Evolutionary conservation across 192 early-diverging fungal genomes (phyloP), one percentile per base, ranked within the genome.

Genomic region (Backusella parvicylindrica): DNA sequence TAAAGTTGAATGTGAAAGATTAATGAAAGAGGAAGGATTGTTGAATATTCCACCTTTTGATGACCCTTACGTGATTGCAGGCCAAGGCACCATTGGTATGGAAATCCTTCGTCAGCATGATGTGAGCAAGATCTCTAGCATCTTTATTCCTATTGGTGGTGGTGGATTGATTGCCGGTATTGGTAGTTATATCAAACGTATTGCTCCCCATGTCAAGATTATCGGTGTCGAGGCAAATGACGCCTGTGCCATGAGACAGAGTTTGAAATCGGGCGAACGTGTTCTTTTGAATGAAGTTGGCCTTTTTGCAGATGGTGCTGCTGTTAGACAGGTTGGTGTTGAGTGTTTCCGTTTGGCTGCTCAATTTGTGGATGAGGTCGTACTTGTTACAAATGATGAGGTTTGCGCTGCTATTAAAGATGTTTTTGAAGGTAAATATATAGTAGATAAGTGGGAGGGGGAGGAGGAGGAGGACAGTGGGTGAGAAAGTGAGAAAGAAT

Each of bases 51-150:
- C 96, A 16, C 97, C 98, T 6, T 99, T 95, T 80, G 97, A 99
- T 82, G 97, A 99, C 72, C 98, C 97, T 6, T 91, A 93, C 77
- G 97, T 99, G 23, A 98, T 98, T 81, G 98, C 98, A n/a, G 98
- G 98, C 3, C 98, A 99, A 84, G 98, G 97, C 38, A 99, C 97
- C 7, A 91, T 97, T 43, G 97, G 89, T 21, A 86, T 97, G 71
- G 97, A 99, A 85, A 87, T 94, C 13, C 78, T 94, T 68, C 86
- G 92, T 49, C 92, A 94, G 77, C 77, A 80, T 60, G 84, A 84
- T 64, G 47, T 84, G 49, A 69, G 86, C 11, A 83, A 92, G 38
- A 93, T 97, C 65, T 90, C 97, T 53, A 92, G 93, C 56, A 93
- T 99, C 77, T 99, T 97, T 79, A 88, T 94, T 9, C 92, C 92